Percentiles rank a stretch among this genome's conserved stretches.
Conservation (phyloP, 495 filamentous ascomycete species). For the Aspergillus sclerotioniger region DNA sequence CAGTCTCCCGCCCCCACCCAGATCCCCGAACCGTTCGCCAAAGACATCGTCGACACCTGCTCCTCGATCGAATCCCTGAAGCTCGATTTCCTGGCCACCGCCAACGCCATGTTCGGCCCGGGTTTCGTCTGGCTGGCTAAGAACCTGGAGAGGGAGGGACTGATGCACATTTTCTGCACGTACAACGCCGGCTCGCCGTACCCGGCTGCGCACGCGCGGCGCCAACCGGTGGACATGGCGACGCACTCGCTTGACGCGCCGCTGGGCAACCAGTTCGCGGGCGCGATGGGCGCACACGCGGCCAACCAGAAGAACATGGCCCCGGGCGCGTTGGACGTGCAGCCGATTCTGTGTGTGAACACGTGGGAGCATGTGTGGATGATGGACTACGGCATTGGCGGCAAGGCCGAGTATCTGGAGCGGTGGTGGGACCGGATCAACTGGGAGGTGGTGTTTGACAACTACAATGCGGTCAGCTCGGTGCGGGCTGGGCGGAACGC, state of each 20-base stretch:
- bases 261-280: conserved; percentile 45
- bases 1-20: conserved; percentile 49
- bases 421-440: conserved; percentile 85
- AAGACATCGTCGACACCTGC: conserved; percentile 62
- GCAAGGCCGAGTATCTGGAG: conserved; percentile 74
- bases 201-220: conserved; percentile 76
- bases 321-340: conserved; percentile 66
- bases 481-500: conserved; percentile 20
- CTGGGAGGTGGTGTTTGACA: conserved; percentile 69
- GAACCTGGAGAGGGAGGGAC: conserved; percentile 43
- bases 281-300: conserved; percentile 49
- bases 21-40: conserved; percentile 48
- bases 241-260: conserved; percentile 49
- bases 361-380: conserved; percentile 97
- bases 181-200: conserved; percentile 92
- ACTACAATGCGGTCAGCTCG: conserved; percentile 40
- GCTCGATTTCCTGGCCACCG: conserved; percentile 74
- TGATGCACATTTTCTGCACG: conserved; percentile 76
- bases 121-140: conserved; percentile 94
- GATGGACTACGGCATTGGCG: conserved; percentile 75
- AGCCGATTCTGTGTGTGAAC: conserved; percentile 84
- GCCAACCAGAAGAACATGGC: conserved; percentile 47
- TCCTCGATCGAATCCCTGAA: conserved; percentile 78
- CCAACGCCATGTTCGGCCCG: conserved; percentile 90
- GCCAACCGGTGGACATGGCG: conserved; percentile 78